phyloP scores from a whole-genome alignment of 257 asterid species.

The Solanum appendiculatum region DNA sequence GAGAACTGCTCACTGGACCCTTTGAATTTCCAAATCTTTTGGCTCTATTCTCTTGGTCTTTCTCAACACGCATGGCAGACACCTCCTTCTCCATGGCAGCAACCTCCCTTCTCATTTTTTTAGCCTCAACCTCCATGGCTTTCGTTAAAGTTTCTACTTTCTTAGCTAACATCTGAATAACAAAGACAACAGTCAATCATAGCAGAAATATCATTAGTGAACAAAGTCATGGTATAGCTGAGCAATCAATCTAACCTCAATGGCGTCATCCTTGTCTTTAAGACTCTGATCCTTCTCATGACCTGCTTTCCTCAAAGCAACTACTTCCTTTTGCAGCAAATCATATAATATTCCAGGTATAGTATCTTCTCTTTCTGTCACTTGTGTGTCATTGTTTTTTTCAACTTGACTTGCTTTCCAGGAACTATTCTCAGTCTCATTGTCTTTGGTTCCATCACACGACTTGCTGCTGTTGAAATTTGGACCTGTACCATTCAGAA shows the following conservation, averaged over 20 bases:
- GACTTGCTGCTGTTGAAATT: conserved; percentile 86
- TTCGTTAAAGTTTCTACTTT: conserved; percentile 90
- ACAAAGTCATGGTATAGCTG: background rate
- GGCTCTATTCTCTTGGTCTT: conserved; percentile 73
- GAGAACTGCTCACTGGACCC: conserved; percentile 65
- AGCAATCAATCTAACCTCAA: conserved; percentile 46
- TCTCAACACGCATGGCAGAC: conserved; percentile 89
- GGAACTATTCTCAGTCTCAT: conserved; percentile 42
- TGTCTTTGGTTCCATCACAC: conserved; percentile 76
- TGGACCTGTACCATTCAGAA: conserved; percentile 79
- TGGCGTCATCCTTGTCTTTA: conserved; percentile 94
- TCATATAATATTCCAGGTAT: conserved; percentile 78
- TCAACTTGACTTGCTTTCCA: conserved; percentile 70
- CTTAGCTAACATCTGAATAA: conserved; percentile 73
- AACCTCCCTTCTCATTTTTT: conserved; percentile 95
- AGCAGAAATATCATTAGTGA: background rate
- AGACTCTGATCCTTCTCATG: conserved; percentile 95
- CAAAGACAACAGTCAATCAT: background rate
- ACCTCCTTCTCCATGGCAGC: conserved; percentile 99
- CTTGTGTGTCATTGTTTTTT: conserved; percentile 42
- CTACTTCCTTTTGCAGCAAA: conserved; percentile 79
- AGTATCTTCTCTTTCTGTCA: conserved; percentile 56
- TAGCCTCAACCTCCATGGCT: conserved; percentile 98
- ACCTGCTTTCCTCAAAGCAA: conserved; percentile 76
- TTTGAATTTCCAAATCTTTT: conserved; percentile 56